Conservation (phyloP, 164 flowering plant genomes). For the Euptelea pleiosperma region DNA sequence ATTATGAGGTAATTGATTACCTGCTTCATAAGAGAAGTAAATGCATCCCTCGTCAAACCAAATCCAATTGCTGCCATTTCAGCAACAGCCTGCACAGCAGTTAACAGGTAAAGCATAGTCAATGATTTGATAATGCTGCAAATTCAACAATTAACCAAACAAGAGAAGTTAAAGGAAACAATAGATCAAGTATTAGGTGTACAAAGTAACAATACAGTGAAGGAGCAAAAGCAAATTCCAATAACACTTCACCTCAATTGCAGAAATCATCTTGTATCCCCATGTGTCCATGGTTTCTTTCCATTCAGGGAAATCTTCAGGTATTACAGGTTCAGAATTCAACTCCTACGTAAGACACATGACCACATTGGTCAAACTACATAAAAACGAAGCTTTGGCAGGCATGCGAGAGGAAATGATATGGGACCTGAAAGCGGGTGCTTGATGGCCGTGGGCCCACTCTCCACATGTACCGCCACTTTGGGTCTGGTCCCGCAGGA, state of each 20-base stretch:
- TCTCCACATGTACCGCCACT: constrained; percentile 99
- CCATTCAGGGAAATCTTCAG: constrained; percentile 97
- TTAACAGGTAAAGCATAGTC: not conserved
- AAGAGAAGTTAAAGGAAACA: not conserved
- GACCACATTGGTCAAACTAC: not conserved
- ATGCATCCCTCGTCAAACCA: constrained; percentile 84
- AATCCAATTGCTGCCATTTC: constrained; percentile 98
- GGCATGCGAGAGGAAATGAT: not conserved
- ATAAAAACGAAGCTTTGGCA: not conserved
- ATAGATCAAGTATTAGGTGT: not conserved
- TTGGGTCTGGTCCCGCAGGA: constrained; percentile 85
- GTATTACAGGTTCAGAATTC: constrained; percentile 92
- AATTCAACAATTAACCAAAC: not conserved
- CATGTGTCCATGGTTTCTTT: constrained; percentile 92
- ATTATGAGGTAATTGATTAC: constrained; percentile 21
- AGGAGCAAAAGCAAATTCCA: not conserved
- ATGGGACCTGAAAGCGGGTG: constrained; percentile 73
- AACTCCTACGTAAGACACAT: constrained; percentile 52
- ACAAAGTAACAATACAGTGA: not conserved
- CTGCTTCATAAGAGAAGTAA: constrained; percentile 93
- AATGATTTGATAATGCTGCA: not conserved
- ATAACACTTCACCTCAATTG: constrained; percentile 56
- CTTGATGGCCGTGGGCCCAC: constrained; percentile 84
- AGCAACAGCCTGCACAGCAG: constrained; percentile 68
- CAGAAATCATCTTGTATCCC: constrained; percentile 90